A percentile compares a stretch with the other conserved stretches of the same genome.
These are phyloP conservation scores for Yamadazyma atmosphaerica DNA, from an alignment of 1,139 yeast genomes.

Conservation along the genomic window DNA sequence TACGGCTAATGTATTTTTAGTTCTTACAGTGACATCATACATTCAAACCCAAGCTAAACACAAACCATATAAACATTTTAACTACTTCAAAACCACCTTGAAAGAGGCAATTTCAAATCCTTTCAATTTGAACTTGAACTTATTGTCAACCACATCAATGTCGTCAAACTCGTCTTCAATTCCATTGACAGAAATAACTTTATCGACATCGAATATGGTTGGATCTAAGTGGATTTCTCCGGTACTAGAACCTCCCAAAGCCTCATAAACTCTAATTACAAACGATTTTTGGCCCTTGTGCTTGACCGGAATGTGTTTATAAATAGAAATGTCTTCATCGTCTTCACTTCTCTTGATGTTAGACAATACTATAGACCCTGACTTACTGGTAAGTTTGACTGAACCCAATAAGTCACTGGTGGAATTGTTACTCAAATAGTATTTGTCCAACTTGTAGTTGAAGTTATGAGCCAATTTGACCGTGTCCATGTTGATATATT, in stretches of 20 bases:
- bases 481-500: constrained; percentile 60
- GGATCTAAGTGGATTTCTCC: constrained; percentile 50
- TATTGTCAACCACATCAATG: constrained; percentile 24
- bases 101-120: constrained; percentile 80
- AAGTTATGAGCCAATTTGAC: constrained; percentile 79
- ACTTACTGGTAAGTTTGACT: constrained; percentile 40
- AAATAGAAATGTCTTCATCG: constrained; percentile 55
- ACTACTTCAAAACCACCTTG: constrained; percentile 45
- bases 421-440: constrained; percentile 8
- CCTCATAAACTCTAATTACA: constrained; percentile 76
- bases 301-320: constrained; percentile 36
- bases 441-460: constrained; percentile 54
- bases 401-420: constrained; percentile 12
- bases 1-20: too few relatives aligned
- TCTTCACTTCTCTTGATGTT: constrained; percentile 88
- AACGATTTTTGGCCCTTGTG: constrained; percentile 51
- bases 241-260: constrained; percentile 71
- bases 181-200: constrained; percentile 62
- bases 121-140: constrained; percentile 50
- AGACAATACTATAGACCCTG: constrained; percentile 54
- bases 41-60: constrained; percentile 1
- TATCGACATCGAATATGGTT: constrained; percentile 35
- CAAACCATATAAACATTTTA: constrained; percentile 1
- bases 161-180: constrained; percentile 61
- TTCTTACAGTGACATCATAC: too few relatives aligned